A percentile compares a stretch with the other conserved stretches of the same genome.
Conservation (phyloP, 148 eudicot genomes). For the Amaranthus palmeri region DNA sequence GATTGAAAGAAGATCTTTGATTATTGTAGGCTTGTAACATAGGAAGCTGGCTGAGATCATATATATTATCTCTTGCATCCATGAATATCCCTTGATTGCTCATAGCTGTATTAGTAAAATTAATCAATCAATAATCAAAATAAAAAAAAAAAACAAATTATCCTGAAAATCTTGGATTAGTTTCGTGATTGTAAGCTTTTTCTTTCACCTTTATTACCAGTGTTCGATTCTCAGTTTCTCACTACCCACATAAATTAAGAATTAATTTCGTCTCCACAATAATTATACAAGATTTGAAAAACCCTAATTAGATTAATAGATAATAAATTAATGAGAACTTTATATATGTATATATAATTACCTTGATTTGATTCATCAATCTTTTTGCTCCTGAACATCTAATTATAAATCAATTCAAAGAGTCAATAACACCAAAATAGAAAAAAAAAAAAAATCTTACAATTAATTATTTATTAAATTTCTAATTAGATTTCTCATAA, state of each 20-base stretch:
- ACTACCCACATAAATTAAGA: no score
- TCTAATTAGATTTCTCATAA: not conserved
- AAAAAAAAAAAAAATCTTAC: not conserved
- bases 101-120: slow-evolving; percentile 17
- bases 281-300: slow-evolving; percentile 9
- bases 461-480: no score
- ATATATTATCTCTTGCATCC: slow-evolving; percentile 58
- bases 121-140: not conserved
- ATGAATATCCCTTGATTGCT: slow-evolving; percentile 44
- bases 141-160: not conserved
- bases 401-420: slow-evolving; percentile 9
- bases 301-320: slow-evolving; percentile 11
- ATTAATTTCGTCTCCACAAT: not conserved
- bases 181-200: no score
- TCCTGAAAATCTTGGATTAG: no score
- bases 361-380: slow-evolving; percentile 76
- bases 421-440: not conserved
- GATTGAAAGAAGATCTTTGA: slow-evolving; percentile 41
- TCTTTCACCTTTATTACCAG: no score
- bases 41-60: slow-evolving; percentile 69
- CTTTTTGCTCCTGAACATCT: slow-evolving; percentile 96
- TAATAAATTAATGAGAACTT: not conserved
- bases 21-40: slow-evolving; percentile 53
- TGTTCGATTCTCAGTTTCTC: no score
- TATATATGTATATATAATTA: slow-evolving; percentile 16